phyloP scores from a whole-genome alignment of 2,329 filamentous ascomycete genomes.

The Cladosporium sp. region DNA sequence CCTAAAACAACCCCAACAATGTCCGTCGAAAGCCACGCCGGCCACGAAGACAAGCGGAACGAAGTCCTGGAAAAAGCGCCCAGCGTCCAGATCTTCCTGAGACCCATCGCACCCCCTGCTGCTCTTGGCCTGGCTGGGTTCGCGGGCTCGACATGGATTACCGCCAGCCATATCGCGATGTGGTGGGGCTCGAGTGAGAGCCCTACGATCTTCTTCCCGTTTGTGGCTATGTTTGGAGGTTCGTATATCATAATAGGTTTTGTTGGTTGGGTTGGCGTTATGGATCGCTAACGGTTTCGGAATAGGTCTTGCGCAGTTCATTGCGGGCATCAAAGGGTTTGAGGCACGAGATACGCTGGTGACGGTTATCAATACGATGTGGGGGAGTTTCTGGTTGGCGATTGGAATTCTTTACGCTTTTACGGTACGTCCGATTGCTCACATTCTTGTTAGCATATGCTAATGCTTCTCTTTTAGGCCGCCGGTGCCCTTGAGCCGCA shows the following conservation, averaged over 20 bases:
- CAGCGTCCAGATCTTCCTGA: constrained; percentile 32
- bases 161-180: constrained; percentile 27
- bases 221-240: constrained; percentile 32
- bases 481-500: constrained; percentile 22
- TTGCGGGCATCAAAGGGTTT: constrained; percentile 32
- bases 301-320: constrained; percentile 34
- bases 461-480: neutral
- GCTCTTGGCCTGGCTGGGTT: constrained; percentile 37
- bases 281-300: too few species aligned
- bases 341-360: constrained; percentile 30
- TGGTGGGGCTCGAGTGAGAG: constrained; percentile 31
- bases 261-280: too few species aligned
- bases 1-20: neutral
- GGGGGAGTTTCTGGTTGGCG: constrained; percentile 32
- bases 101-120: constrained; percentile 36
- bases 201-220: constrained; percentile 36
- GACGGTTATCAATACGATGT: constrained; percentile 31
- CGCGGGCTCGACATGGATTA: constrained; percentile 35
- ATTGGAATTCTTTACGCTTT: constrained; percentile 27
- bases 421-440: constrained; percentile 2
- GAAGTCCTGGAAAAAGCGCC: constrained; percentile 21
- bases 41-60: constrained; percentile 16
- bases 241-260: too few species aligned
- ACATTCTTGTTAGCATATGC: neutral
- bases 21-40: constrained; percentile 17